These are phyloP conservation scores for Elymus sibiricus DNA, from an alignment of 176 grass and related monocot genomes.

Conservation along the genomic window DNA sequence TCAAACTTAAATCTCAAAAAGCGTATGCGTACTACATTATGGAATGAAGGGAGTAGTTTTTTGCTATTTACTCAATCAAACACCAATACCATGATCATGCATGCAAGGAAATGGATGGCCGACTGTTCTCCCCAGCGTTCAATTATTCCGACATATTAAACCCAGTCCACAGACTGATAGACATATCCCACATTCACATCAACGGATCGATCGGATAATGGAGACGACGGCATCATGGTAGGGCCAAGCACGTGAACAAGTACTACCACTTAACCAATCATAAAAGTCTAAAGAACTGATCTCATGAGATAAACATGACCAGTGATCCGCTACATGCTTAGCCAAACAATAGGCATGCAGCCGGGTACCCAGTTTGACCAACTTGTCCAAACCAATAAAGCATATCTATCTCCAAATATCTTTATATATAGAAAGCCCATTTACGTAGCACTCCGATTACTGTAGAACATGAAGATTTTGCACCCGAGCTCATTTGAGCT, in stretches of 20 bases:
- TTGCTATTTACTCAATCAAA: too few relatives aligned
- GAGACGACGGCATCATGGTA: background rate
- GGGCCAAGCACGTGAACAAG: conserved; percentile 1
- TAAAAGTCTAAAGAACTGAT: background rate
- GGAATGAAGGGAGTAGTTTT: too few relatives aligned
- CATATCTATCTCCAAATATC: conserved; percentile 3
- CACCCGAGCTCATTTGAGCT: too few relatives aligned
- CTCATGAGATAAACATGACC: background rate
- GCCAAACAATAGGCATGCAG: background rate
- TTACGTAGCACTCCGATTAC: too few relatives aligned
- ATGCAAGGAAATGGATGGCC: too few relatives aligned
- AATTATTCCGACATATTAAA: too few relatives aligned
- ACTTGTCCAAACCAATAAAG: background rate
- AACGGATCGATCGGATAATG: background rate
- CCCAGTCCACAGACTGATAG: too few relatives aligned
- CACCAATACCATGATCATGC: too few relatives aligned
- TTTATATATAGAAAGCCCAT: background rate
- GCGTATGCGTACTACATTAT: too few relatives aligned
- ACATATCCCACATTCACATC: background rate
- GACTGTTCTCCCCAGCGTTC: too few relatives aligned
- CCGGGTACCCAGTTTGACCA: background rate
- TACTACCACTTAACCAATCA: background rate
- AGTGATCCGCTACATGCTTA: background rate
- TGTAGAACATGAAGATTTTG: too few relatives aligned
- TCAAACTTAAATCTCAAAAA: too few relatives aligned